Evolutionary conservation across 768 basidiomycete genomes (phyloP).

Genomic region (Auriculariales sp.): DNA sequence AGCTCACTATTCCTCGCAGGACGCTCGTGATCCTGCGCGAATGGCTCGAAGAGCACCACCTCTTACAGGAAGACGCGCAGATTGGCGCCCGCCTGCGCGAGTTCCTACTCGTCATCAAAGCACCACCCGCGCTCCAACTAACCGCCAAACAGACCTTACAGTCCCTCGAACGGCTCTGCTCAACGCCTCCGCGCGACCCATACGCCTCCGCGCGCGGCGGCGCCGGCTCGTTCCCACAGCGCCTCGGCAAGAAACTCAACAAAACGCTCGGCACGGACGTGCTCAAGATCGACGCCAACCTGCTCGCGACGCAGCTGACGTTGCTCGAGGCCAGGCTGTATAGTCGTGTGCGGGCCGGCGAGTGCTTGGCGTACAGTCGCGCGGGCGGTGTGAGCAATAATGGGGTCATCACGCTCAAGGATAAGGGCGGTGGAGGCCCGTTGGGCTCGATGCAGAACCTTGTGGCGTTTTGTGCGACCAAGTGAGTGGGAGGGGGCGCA

Average conservation of each 20-base stretch:
- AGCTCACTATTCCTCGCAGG: background rate
- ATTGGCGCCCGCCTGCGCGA: constrained; percentile 40
- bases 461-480: constrained; percentile 34
- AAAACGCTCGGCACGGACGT: constrained; percentile 46
- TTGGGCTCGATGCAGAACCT: constrained; percentile 10
- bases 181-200: constrained; percentile 6
- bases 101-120: constrained; percentile 29
- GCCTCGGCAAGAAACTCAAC: constrained; percentile 20
- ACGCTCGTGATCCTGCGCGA: constrained; percentile 22
- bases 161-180: constrained; percentile 37
- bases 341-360: constrained; percentile 49
- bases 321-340: constrained; percentile 60
- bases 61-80: constrained; percentile 51
- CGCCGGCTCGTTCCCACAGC: constrained; percentile 12
- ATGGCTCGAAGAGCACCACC: constrained; percentile 48
- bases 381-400: constrained; percentile 8
- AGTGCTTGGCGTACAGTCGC: constrained; percentile 37
- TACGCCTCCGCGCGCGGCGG: constrained; percentile 12
- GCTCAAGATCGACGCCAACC: constrained; percentile 45
- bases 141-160: constrained; percentile 35
- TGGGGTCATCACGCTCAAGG: constrained; percentile 30
- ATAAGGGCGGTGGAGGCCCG: constrained; percentile 26
- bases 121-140: constrained; percentile 25
- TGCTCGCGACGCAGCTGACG: constrained; percentile 72
- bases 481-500: constrained; percentile 19